Evolutionary conservation across 495 filamentous ascomycete species (phyloP).

Genomic region (Penicillium canescens): DNA sequence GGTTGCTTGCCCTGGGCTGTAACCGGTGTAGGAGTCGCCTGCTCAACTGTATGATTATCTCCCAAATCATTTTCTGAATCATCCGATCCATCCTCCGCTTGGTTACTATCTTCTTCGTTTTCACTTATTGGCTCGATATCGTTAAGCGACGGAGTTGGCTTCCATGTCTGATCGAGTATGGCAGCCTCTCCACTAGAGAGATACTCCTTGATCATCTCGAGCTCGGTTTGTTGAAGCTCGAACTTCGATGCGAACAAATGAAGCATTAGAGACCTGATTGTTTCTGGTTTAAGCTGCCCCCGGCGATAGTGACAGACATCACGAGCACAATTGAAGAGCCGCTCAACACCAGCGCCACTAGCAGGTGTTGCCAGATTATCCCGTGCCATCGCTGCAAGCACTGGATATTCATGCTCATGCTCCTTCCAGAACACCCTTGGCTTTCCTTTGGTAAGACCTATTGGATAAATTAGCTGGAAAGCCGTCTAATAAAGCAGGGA

Average conservation of each 20-base stretch:
- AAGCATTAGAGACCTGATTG: background rate
- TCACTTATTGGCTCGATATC: constrained; percentile 5
- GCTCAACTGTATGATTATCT: background rate
- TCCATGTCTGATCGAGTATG: background rate
- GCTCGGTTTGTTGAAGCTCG: constrained; percentile 2
- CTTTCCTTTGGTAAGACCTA: background rate
- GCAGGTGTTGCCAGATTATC: constrained; percentile 12
- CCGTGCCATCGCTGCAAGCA: constrained; percentile 11
- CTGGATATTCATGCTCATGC: constrained; percentile 7
- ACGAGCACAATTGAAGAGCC: constrained; percentile 13
- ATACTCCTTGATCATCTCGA: background rate
- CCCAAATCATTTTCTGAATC: background rate
- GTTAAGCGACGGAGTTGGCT: background rate
- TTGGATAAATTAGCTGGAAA: background rate
- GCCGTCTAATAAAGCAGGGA: background rate
- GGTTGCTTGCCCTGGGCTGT: background rate
- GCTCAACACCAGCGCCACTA: constrained; percentile 14
- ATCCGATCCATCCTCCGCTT: constrained; percentile 1
- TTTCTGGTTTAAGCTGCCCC: background rate
- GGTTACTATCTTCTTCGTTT: constrained; percentile 1
- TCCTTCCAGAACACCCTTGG: constrained; percentile 13
- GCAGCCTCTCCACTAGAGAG: background rate
- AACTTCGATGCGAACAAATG: background rate
- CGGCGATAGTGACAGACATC: constrained; percentile 15
- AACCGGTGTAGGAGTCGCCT: background rate